phyloP scores from a whole-genome alignment of 2,329 filamentous ascomycete genomes.

The Periconia sp. region DNA sequence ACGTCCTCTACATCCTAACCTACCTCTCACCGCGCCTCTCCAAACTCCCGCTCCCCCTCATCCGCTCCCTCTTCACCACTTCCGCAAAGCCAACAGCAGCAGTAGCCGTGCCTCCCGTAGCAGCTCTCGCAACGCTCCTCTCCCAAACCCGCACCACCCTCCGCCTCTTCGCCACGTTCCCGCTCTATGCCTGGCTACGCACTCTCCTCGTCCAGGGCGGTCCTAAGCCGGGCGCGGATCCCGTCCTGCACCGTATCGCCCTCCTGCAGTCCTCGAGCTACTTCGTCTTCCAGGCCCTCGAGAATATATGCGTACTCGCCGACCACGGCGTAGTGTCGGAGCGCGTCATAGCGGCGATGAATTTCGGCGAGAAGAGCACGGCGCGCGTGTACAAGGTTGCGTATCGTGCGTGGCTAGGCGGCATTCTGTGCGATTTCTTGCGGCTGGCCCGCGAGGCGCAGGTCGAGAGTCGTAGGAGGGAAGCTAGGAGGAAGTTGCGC shows the following conservation, averaged over 20 bases:
- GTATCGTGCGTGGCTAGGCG: constrained; percentile 48
- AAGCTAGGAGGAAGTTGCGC: constrained; percentile 28
- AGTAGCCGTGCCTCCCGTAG: constrained; percentile 33
- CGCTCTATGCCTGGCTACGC: constrained; percentile 49
- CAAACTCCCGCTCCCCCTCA: constrained; percentile 28
- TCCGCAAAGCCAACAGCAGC: constrained; percentile 28
- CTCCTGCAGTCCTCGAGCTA: constrained; percentile 46
- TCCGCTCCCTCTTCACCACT: constrained; percentile 38
- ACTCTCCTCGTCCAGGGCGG: constrained; percentile 35
- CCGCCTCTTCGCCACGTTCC: constrained; percentile 47
- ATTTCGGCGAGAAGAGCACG: constrained; percentile 38
- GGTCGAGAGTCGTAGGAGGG: constrained; percentile 39
- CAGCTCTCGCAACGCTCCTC: constrained; percentile 42
- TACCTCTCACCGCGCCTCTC: constrained; percentile 45
- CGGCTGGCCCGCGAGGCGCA: constrained; percentile 47
- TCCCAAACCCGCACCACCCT: constrained; percentile 48
- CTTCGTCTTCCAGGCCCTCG: constrained; percentile 47
- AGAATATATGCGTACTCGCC: constrained; percentile 48
- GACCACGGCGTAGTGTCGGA: constrained; percentile 44
- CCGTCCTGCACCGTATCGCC: constrained; percentile 46
- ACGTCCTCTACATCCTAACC: constrained; percentile 49
- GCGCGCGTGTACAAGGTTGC: constrained; percentile 44
- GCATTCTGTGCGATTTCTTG: constrained; percentile 48
- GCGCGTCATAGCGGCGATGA: constrained; percentile 38
- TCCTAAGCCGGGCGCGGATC: constrained; percentile 46